Percentiles rank a stretch among this genome's conserved stretches.
Conservation (phyloP, 176 grass and related monocot species). For the Sorghum bicolor region Sorghum_bicolor_NCBIv3 NC_012875.2:50015001-50015500, state of each 20-base stretch:
- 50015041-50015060: neutral
- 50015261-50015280: constrained; percentile 74
- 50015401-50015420: constrained; percentile 85
- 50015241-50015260: constrained; percentile 73
- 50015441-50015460: constrained; percentile 84
- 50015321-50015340: constrained; percentile 86
- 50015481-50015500: constrained; percentile 81
- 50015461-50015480: constrained; percentile 58
- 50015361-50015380: constrained; percentile 72
- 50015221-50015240: neutral
- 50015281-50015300: constrained; percentile 86
- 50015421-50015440: constrained; percentile 91
- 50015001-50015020: neutral
- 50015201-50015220: constrained; percentile 5
- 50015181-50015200: constrained; percentile 20
- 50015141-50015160: neutral
- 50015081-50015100: neutral
- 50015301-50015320: constrained; percentile 88
- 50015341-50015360: constrained; percentile 80
- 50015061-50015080: neutral
- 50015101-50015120: neutral
- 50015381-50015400: constrained; percentile 77
- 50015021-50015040: neutral
- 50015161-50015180: neutral
- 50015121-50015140: neutral